phyloP scores from a whole-genome alignment of 306 rosid genomes.

The Arachis hypogaea region DNA sequence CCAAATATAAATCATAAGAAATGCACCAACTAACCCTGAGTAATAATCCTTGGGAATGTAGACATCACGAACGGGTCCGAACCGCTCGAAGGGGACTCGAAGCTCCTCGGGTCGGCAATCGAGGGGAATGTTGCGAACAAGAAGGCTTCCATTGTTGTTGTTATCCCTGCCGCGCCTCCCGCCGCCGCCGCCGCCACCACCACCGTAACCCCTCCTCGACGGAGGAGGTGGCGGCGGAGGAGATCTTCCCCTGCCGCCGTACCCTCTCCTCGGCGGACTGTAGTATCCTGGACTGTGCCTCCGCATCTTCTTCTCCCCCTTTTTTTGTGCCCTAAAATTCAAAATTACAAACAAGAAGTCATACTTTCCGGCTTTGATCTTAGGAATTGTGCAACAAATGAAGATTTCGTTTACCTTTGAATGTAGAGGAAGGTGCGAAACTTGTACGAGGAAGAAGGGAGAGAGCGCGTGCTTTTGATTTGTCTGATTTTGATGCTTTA shows the following conservation, averaged over 20 bases:
- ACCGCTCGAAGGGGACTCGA: slow-evolving; percentile 84
- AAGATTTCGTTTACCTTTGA: background rate
- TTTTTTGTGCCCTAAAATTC: slow-evolving; percentile 1
- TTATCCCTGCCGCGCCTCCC: slow-evolving; percentile 81
- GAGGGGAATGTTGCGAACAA: slow-evolving; percentile 93
- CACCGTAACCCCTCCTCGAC: slow-evolving; percentile 51
- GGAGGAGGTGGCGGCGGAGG: slow-evolving; percentile 36
- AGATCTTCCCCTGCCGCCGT: slow-evolving; percentile 72
- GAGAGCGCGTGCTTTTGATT: background rate
- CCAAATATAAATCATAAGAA: background rate
- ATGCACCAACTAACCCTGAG: slow-evolving; percentile 67
- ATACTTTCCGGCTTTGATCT: background rate
- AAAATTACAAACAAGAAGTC: background rate
- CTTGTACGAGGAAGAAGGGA: background rate
- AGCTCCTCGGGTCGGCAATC: slow-evolving; percentile 80
- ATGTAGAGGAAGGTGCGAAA: background rate
- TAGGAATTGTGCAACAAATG: background rate
- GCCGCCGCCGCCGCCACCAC: slow-evolving; percentile 38
- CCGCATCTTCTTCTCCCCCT: slow-evolving; percentile 49
- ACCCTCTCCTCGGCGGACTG: slow-evolving; percentile 92
- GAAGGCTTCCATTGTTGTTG: slow-evolving; percentile 75
- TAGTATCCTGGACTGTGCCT: slow-evolving; percentile 92
- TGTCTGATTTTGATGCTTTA: background rate
- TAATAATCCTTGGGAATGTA: slow-evolving; percentile 95
- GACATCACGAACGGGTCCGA: slow-evolving; percentile 91